phyloP scores from a whole-genome alignment of 2,329 filamentous ascomycete species.

The Pseudogymnoascus sp. region DNA sequence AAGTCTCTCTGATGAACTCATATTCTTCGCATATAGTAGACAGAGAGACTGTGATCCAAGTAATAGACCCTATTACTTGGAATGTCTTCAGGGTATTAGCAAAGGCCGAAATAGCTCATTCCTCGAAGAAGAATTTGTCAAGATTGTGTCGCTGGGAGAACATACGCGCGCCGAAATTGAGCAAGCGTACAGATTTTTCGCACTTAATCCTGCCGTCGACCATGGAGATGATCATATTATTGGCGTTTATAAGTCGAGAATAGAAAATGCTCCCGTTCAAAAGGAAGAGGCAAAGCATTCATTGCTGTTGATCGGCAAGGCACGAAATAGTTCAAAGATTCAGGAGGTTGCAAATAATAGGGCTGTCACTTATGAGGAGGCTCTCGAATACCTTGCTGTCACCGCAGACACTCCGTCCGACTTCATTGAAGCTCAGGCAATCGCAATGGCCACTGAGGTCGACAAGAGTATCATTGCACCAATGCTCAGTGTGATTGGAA shows the following conservation, averaged over 20 bases:
- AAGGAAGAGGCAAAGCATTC: conserved; percentile 50
- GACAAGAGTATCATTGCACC: conserved; percentile 26
- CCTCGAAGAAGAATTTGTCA: conserved; percentile 50
- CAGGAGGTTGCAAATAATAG: conserved; percentile 48
- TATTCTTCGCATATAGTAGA: conserved; percentile 55
- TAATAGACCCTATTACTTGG: conserved; percentile 54
- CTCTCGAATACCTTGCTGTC: conserved; percentile 52
- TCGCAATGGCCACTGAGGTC: conserved; percentile 25
- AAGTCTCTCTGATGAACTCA: conserved; percentile 54
- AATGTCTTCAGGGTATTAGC: conserved; percentile 56
- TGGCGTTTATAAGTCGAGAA: conserved; percentile 51
- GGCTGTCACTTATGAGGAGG: conserved; percentile 56
- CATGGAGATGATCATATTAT: conserved; percentile 54
- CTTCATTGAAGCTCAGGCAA: conserved; percentile 27
- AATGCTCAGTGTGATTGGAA: conserved; percentile 25
- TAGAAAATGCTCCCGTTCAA: conserved; percentile 46
- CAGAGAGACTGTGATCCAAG: conserved; percentile 43
- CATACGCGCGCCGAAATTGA: conserved; percentile 49
- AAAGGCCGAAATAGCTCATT: conserved; percentile 41
- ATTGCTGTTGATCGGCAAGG: conserved; percentile 52
- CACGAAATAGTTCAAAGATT: conserved; percentile 50
- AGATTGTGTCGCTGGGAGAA: conserved; percentile 51
- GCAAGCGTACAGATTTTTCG: conserved; percentile 52
- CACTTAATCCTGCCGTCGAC: conserved; percentile 40
- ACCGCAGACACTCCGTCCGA: conserved; percentile 25